Base-by-base conservation (phyloP, 768 basidiomycete species). In the Hygrophorus russula region DNA sequence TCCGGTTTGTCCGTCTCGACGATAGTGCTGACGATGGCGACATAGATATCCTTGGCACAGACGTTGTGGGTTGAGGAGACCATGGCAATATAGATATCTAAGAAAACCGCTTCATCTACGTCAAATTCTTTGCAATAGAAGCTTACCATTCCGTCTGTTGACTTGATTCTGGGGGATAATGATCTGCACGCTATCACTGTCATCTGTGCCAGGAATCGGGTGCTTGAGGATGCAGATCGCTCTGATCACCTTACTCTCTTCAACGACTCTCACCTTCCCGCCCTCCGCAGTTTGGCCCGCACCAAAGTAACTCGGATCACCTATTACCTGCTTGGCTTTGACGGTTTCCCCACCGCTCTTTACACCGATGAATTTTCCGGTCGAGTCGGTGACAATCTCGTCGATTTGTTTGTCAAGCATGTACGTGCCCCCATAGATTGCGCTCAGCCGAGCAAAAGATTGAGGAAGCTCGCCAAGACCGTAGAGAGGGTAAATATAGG, bases 141-240 rank as follows among this genome's bases (percentile, higher is more conserved):
- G 61, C 81, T 53, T 59, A 88, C 94, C 96, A 57, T 99, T 87
- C 65, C 82, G 79, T 53, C 96, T 73, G 51, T 74, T 72, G 51
- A 99, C 92, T 65, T 99, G 96, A 64, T 97, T 97, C 65, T 98
- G 96, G 32, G 96, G 96, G 49, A 99, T 94, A 62, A 99, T 92
- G 56, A 99, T 91, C 64, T 99, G 96, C 31, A 82, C 82, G 54
- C 87, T 91, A 67, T 99, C 96, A 36, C 82, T 70, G 57, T 97
- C 86, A 15, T 98, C 94, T 33, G 96, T 98, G 39, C 88, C 92
- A 38, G 96, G 96, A 49, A 99, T 94, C 36, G 93, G 91, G 64
- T 98, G 96, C 67, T 94, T 94, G 61, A 99, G 72, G 65, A 99
- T 73, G 69, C 96, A 98, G 58, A 99, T 99, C 3, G 94, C 96